phyloP scores from a whole-genome alignment of 1,139 yeast genomes.

The Saccharomyces hybrid region DNA sequence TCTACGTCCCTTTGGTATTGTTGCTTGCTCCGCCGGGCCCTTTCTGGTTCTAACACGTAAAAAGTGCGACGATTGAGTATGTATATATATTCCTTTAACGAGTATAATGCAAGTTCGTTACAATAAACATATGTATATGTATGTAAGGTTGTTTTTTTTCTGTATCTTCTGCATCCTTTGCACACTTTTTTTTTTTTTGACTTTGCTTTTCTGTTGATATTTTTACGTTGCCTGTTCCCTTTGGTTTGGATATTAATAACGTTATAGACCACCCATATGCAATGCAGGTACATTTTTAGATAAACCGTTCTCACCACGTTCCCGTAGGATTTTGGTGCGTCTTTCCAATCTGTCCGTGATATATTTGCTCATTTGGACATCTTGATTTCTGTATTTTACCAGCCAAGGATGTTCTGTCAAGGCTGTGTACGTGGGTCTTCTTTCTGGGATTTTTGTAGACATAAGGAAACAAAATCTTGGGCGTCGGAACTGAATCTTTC shows the following conservation, averaged over 20 bases:
- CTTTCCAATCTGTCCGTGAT: conserved; percentile 32
- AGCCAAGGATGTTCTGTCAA: conserved; percentile 82
- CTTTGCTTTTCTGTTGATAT: not conserved
- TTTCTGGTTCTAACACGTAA: not conserved
- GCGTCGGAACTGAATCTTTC: conserved; percentile 65
- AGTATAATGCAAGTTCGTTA: not conserved
- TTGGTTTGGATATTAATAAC: not conserved
- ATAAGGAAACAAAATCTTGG: conserved; percentile 66
- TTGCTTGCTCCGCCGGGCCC: not conserved
- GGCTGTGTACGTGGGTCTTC: conserved; percentile 75
- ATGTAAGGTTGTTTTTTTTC: not conserved
- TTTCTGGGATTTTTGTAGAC: conserved; percentile 71
- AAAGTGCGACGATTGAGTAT: not conserved
- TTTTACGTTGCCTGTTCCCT: not conserved
- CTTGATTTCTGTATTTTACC: conserved; percentile 39
- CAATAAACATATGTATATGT: not conserved
- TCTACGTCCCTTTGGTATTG: not conserved
- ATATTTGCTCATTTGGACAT: conserved; percentile 34
- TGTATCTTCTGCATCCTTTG: not conserved
- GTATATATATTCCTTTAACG: not conserved
- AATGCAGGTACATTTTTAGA: conserved; percentile 30
- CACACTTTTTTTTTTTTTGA: not conserved
- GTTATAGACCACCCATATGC: conserved; percentile 31
- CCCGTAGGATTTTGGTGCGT: conserved; percentile 23
- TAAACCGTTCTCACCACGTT: conserved; percentile 24